Evolutionary conservation across 495 filamentous ascomycete species (phyloP), one percentile per base, ranked within the genome.

Genomic region (Penicillium nucicola): DNA sequence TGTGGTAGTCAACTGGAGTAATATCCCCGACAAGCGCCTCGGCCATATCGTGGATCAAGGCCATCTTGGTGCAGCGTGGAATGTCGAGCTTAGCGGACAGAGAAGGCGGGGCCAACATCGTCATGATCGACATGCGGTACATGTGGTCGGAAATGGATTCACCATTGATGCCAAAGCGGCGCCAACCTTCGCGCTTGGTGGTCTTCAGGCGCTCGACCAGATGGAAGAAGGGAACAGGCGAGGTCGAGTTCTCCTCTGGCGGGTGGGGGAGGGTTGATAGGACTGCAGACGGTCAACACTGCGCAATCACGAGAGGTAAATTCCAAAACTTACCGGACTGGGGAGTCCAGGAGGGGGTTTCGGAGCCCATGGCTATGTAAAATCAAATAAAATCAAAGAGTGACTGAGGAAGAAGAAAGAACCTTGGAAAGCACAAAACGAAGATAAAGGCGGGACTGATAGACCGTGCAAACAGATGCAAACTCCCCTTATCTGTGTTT

Each of bases 111-210:
- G 89, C 91, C 44, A 97, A 79, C 84, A 98, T 88, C 30, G 88
- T 89, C 72, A 97, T 89, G 61, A 98, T 83, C 41, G 92, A 90
- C 93, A 98, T 98, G 63, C 93, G 89, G 71, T 98, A 97, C 93
- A 98, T 98, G 76, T 98, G 93, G 71, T 98, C 93, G 20, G 90
- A 80, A 67, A 98, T 96, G 1, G 88, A 93, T 70, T 98, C 93
- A 52, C 69, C 71, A 47, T 80, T 59, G 64, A 97, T 89, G 37
- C 80, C 83, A 62, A 96, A 95, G 30, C 92, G 84, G 51, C 85
- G 84, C 93, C 93, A 98, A 43, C 93, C 93, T 71, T 96, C 95
- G 52, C 93, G 87, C 63, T 92, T 92, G 47, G 84, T 95, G 12
- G 91, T 96, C 82, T 98, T 98, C 11, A 98, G 79, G 28, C 87